Conservation (phyloP, 1,284 basidiomycete species). For the Ustilago hordei region DNA sequence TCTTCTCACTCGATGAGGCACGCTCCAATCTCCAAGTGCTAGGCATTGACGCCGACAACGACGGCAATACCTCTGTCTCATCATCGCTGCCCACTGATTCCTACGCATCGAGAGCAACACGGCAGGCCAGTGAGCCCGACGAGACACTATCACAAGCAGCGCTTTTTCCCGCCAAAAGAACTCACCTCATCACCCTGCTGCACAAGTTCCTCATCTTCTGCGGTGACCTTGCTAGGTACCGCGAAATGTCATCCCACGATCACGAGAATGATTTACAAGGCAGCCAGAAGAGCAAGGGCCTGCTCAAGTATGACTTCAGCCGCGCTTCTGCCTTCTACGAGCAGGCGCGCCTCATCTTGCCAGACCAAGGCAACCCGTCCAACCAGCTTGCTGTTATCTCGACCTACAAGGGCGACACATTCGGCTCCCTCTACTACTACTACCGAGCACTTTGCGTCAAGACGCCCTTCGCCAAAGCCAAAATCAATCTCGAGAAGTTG, state of each 20-base stretch:
- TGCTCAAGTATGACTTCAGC: conserved; percentile 53
- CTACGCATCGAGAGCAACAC: conserved; percentile 31
- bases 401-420: conserved; percentile 84
- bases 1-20: conserved; percentile 61
- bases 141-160: conserved; percentile 47
- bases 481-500: conserved; percentile 81
- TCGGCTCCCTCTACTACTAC: conserved; percentile 84
- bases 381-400: conserved; percentile 95
- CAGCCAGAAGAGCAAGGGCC: conserved; percentile 17
- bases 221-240: conserved; percentile 92
- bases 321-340: conserved; percentile 61
- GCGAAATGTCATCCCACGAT: conserved; percentile 79
- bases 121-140: conserved; percentile 44
- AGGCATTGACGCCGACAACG: conserved; percentile 53
- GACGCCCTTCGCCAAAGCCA: conserved; percentile 86
- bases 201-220: conserved; percentile 90
- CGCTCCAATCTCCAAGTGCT: conserved; percentile 47
- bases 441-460: conserved; percentile 90
- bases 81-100: conserved; percentile 40
- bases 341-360: conserved; percentile 61
- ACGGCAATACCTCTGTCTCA: conserved; percentile 36
- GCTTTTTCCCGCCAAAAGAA: conserved; percentile 49
- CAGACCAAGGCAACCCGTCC: conserved; percentile 77
- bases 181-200: conserved; percentile 73
- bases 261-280: conserved; percentile 19